phyloP scores from a whole-genome alignment of 768 basidiomycete species.

The Russula olivacea region DNA sequence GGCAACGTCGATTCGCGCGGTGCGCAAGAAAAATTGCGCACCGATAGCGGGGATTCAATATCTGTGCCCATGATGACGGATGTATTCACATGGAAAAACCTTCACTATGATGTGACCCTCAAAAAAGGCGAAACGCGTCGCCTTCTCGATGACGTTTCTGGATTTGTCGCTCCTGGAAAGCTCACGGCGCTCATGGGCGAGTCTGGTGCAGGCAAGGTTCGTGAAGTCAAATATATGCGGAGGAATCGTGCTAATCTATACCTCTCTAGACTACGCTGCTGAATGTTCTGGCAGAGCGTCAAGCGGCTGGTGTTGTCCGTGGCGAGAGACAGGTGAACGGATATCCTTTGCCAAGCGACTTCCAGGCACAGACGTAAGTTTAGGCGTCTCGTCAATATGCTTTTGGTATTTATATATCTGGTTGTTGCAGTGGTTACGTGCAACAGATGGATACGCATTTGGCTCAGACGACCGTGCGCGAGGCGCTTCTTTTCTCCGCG shows the following conservation, averaged over 20 bases:
- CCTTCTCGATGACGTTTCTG: conserved; percentile 68
- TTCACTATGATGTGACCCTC: conserved; percentile 61
- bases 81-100: conserved; percentile 75
- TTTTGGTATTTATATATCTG: neutral
- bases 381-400: conserved; percentile 34
- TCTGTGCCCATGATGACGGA: conserved; percentile 35
- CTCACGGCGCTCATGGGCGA: conserved; percentile 74
- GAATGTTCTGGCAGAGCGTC: conserved; percentile 43
- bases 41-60: conserved; percentile 14
- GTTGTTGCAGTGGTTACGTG: conserved; percentile 58
- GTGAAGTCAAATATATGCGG: neutral
- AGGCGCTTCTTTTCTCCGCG: conserved; percentile 77
- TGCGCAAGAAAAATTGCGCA: conserved; percentile 1
- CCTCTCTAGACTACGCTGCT: conserved; percentile 41
- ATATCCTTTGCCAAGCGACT: conserved; percentile 40
- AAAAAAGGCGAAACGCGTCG: conserved; percentile 38
- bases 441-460: conserved; percentile 85
- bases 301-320: conserved; percentile 35
- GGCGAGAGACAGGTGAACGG: conserved; percentile 45
- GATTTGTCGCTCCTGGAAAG: conserved; percentile 76
- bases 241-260: neutral
- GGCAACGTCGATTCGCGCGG: neutral
- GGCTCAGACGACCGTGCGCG: conserved; percentile 67
- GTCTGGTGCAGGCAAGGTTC: conserved; percentile 45
- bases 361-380: conserved; percentile 50